Base-by-base conservation (phyloP, 345 rosid species). In the Isatis tinctoria region DNA sequence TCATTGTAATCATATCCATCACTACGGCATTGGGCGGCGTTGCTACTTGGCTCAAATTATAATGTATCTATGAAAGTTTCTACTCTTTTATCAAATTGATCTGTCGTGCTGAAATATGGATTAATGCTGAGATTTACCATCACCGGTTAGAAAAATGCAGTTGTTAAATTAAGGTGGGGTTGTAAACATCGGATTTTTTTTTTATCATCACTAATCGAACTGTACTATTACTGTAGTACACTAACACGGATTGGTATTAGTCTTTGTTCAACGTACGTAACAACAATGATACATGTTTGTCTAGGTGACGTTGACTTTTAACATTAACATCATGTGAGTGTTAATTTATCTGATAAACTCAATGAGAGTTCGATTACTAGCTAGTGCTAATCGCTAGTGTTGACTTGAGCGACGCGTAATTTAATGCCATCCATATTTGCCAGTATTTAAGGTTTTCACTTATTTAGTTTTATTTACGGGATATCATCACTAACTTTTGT, bases 1-100 rank as follows among this genome's bases (percentile, higher is more conserved):
- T 69, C 78, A 49, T 20, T 41, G 18, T 22, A 75, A 51, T 60
- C 69, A 67, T 67, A 75, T 60, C 57, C 51, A 60, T 67, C 74
- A 60, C 74, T 49, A 67, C 30, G 28, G 60, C 39, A 67, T 27
- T 28, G 61, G 44, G 58, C 36, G 61, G 67, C 47, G 11, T 59
- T 74, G 27, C 35, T 48, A 35, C 59, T 10, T 39, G 4, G 33
- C 78, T 45, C 32, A 45, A 12, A 44, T 27, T 65, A 10, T 22
- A 33, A 0, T 43, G 4, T 54, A 33, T 22, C 20, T 26, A 7
- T 32, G 14, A 8, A 27, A 11, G 11, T 22, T 43, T 43, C 5
- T 70, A 4, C 10, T 16, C n/a, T 28, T 49, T 60, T 44, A 12
- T 30, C 59, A 67, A 22, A 45, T 39, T 36, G 37, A 35, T 26